Percentiles rank a stretch among this genome's conserved stretches.
These are phyloP conservation scores for Globisporangium okanoganense DNA, from an alignment of 352 stramenopile genomes.

Conservation along the genomic window DNA sequence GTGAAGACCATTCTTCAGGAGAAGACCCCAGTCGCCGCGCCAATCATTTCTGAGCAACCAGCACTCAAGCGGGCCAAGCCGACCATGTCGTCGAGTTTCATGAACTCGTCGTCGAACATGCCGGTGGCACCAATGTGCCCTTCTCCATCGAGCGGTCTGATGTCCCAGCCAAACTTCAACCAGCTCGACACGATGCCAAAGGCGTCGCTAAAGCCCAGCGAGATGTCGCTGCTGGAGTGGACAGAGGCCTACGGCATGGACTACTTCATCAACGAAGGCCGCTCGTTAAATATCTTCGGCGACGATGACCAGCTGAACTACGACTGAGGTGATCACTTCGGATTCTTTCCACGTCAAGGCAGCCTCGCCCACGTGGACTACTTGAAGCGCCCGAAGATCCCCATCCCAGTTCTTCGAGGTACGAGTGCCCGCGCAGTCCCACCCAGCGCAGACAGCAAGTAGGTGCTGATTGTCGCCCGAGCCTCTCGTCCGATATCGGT, in stretches of 20 bases:
- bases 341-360: neutral
- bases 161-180: conserved; percentile 20
- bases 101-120: neutral
- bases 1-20: conserved; percentile 73
- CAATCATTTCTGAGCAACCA: conserved; percentile 15
- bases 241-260: conserved; percentile 78
- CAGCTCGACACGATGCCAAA: conserved; percentile 40
- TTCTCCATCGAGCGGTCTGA: conserved; percentile 11
- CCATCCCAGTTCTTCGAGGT: neutral
- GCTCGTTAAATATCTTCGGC: conserved; percentile 50
- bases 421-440: neutral
- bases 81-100: neutral
- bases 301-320: conserved; percentile 48
- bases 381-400: neutral
- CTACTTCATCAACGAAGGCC: conserved; percentile 66
- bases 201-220: conserved; percentile 37
- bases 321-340: conserved; percentile 24
- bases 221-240: conserved; percentile 77
- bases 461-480: neutral
- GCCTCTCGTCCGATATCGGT: neutral
- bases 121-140: conserved; percentile 3
- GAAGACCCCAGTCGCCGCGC: conserved; percentile 19
- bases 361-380: neutral
- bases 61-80: conserved; percentile 45
- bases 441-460: neutral